Evolutionary conservation across 1,284 basidiomycete species (phyloP), one percentile per base, ranked within the genome.

Genomic region (Leccinum cinnamomeum): DNA sequence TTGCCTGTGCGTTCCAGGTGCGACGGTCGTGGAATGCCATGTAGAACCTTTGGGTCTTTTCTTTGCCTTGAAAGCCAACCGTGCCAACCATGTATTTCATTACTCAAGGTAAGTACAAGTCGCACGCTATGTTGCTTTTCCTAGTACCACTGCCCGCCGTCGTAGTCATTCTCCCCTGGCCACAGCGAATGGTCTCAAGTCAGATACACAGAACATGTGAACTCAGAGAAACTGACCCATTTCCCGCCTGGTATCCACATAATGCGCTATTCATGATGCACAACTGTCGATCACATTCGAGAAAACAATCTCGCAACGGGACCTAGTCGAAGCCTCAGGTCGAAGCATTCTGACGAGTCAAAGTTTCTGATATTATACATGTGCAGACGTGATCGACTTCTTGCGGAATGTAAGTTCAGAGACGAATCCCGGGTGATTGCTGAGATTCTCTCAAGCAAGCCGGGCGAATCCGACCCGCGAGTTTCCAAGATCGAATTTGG

Each of bases 391-490:
- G 37, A 37, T 37, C 37, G 37, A 37, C 37, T 37, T 37, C 37
- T 37, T 6, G 37, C 6, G 37, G 12, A 37, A 37, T 37, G 35
- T 37, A 14, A 14, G 35, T 37, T 37, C 35, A 12, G 12, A 6
- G 35, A 37, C 12, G 12, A 37, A 6, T 37, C 37, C 5, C 2
- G 6, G 37, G 7, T 14, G 37, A 37, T 37, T 37, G 6, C 37
- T 37, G 37, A 14, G 37, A 37, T 37, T 37, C 37, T 14, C 37
- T 67, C 58, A 67, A 25, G 62, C 61, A 7, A 72, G 68, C n/a
- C 33, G 16, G 33, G 69, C 69, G 18, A 72, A 72, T 20, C 69
- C 69, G 30, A 70, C 70, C 8, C 14, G 55, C 7, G 2, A 8
- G 10, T 59, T 56, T 4, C 58, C 63, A 2, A 68, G 3, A 25